Evolutionary conservation across 1,284 basidiomycete species (phyloP), one percentile per base, ranked within the genome.

Genomic region (Ganoderma boninense): DNA sequence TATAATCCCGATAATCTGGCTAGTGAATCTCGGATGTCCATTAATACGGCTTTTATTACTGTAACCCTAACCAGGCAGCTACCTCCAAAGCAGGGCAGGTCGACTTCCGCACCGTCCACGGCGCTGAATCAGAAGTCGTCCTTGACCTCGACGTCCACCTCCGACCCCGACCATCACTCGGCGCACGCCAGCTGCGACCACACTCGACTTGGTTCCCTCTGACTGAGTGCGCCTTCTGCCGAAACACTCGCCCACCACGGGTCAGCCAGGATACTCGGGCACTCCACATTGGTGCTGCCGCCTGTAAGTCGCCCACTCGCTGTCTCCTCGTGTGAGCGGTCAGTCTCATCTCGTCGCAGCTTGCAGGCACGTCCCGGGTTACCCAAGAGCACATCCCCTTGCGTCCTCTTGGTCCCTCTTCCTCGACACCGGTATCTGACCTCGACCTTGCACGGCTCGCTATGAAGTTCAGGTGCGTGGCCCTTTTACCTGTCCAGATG

Each of bases 381-480:
- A 69, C 57, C 29, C 69, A 75, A 52, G 78, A 80, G 72, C 60
- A 72, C 43, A 79, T 79, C 57, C 79, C 78, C 32, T 73, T 80
- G 26, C 73, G 77, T 69, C 73, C 77, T 52, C 73, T 80, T 56
- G 69, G 74, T 66, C 70, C 44, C 46, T 42, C 64, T 67, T 56
- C 68, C 8, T 71, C 23, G 52, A 43, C 26, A 23, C 57, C 20
- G n/a, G 18, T n/a, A 42, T 38, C 59, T 4, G 67, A 71, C 35
- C 54, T 76, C 56, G 72, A 77, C 61, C 64, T 79, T 57, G 61
- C 73, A 43, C 11, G 38, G 38, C 11, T 40, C 38, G 38, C 38
- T 8, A 40, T 40, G 38, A 90, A 90, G 79, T 90, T 89, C 76
- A 90, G 89, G 89, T 86, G 64, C 35, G 78, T 66, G 32, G 11